Percentiles rank a stretch among this genome's conserved stretches.
These are phyloP conservation scores for Aspergillus uvarum DNA, from an alignment of 2,329 filamentous ascomycete genomes.

Conservation along the genomic window DNA sequence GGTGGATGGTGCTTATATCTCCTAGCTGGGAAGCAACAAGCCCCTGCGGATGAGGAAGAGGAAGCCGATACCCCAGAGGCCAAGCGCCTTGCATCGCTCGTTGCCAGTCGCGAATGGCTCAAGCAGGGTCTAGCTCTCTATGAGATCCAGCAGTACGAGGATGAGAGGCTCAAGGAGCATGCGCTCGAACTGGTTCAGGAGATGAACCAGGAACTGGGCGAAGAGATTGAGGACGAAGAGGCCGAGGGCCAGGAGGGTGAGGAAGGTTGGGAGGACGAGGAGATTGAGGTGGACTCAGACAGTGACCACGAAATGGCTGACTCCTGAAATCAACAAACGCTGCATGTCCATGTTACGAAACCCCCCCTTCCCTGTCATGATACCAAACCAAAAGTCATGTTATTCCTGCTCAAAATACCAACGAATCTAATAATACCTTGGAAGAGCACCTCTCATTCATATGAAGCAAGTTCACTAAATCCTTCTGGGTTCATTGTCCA, in stretches of 20 bases:
- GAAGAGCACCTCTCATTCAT: too few species aligned
- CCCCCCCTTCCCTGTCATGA: slow-evolving; percentile 26
- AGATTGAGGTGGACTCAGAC: slow-evolving; percentile 56
- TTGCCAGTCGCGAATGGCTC: slow-evolving; percentile 78
- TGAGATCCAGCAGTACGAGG: slow-evolving; percentile 70
- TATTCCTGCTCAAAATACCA: neutral
- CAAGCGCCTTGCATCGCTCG: slow-evolving; percentile 63
- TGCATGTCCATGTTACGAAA: slow-evolving; percentile 26
- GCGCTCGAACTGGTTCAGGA: slow-evolving; percentile 46
- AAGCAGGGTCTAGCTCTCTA: slow-evolving; percentile 80
- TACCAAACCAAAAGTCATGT: slow-evolving; percentile 30
- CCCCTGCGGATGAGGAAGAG: slow-evolving; percentile 34
- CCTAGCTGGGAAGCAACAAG: slow-evolving; percentile 50
- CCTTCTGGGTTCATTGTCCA: slow-evolving; percentile 2
- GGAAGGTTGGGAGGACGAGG: slow-evolving; percentile 52
- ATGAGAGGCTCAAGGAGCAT: slow-evolving; percentile 47
- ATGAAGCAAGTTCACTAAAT: neutral
- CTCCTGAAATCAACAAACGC: slow-evolving; percentile 34
- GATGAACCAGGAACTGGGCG: slow-evolving; percentile 65
- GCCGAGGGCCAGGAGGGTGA: slow-evolving; percentile 58
- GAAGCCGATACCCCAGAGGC: slow-evolving; percentile 45
- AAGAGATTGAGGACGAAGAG: slow-evolving; percentile 55
- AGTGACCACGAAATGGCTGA: slow-evolving; percentile 57
- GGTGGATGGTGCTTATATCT: slow-evolving; percentile 91
- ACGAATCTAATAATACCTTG: neutral